Percentiles rank a stretch among this genome's conserved stretches.
Conservation (phyloP, 345 rosid species). For the Psidium friedrichsthalianum region DNA sequence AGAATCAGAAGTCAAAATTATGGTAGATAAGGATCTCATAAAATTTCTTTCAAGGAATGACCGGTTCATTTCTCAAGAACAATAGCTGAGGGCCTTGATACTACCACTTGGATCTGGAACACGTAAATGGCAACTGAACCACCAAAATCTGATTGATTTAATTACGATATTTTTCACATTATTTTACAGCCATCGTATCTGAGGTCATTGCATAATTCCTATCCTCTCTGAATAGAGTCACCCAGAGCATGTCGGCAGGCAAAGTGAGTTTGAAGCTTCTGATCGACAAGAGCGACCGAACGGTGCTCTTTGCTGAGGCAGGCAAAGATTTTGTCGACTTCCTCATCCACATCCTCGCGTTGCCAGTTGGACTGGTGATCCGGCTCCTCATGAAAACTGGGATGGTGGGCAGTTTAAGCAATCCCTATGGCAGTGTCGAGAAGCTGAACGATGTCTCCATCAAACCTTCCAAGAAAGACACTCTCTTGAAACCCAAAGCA, state of each 20-base stretch:
- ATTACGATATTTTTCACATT: no score
- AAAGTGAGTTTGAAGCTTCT: not conserved
- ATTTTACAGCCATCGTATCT: no score
- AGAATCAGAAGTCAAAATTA: no score
- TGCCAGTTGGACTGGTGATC: constrained; percentile 4
- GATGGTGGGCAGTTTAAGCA: constrained; percentile 2
- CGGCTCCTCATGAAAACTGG: not conserved
- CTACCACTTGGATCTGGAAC: no score
- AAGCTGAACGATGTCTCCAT: not conserved
- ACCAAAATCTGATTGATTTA: no score
- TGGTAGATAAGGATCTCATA: no score
- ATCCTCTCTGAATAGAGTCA: no score
- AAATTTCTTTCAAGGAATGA: no score
- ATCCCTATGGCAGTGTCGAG: not conserved
- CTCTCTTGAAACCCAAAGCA: not conserved
- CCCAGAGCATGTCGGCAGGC: not conserved
- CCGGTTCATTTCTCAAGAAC: no score
- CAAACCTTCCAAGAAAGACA: not conserved
- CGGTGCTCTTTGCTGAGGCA: constrained; percentile 1
- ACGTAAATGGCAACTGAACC: no score
- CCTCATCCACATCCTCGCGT: not conserved
- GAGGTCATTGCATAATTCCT: no score
- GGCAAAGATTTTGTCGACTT: not conserved
- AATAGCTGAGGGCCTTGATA: no score
- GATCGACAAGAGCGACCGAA: not conserved